Base-by-base conservation (phyloP, 1,139 yeast genomes). In the Wickerhamomyces sp. region DNA sequence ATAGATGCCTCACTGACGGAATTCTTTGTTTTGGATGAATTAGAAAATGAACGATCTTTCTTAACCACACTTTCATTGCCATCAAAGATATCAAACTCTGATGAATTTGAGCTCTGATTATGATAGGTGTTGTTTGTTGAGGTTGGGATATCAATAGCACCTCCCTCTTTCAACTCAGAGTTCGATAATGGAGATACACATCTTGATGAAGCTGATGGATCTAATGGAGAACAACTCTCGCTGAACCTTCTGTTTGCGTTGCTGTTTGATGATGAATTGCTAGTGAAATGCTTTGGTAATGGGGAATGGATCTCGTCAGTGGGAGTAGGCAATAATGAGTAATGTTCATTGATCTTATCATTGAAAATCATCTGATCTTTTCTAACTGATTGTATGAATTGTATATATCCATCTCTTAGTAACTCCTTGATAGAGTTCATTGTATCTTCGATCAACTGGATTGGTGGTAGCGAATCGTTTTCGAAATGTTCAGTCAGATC, bases 391-490 rank as follows among this genome's bases (percentile, higher is more conserved):
- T 49, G 51, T 23, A 55, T 45, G 38, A 56, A 57, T 41, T 57
- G 60, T 7, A 55, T 43, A 34, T 55, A 57, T 2, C 54, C 53
- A 37, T 57, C 61, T 14, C 58, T 42, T 8, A 57, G 39, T 10
- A 57, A 42, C 13, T 53, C 57, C 37, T 55, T 54, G 39, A 57
- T 46, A 13, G 49, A 40, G 11, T 39, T 33, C 54, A 56, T 55
- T 11, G 59, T 53, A n/a, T 39, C 27, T 18, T 50, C 45, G 3
- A 57, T 45, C 2, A 56, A 38, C 18, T 50, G 52, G 6, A 8
- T 36, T 2, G 44, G 32, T 9, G 61, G 61, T 11, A 55, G 33
- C 3, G 40, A 39, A 23, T 45, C 51, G 2, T 33, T 26, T 4
- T 48, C 44, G 30, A 44, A 50, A 30, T 44, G 42, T 4, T 40